Percentiles rank a stretch among this genome's conserved stretches.
These are phyloP conservation scores for Zoysia japonica DNA, from an alignment of 176 grass and related monocot genomes.

Conservation along the genomic window DNA sequence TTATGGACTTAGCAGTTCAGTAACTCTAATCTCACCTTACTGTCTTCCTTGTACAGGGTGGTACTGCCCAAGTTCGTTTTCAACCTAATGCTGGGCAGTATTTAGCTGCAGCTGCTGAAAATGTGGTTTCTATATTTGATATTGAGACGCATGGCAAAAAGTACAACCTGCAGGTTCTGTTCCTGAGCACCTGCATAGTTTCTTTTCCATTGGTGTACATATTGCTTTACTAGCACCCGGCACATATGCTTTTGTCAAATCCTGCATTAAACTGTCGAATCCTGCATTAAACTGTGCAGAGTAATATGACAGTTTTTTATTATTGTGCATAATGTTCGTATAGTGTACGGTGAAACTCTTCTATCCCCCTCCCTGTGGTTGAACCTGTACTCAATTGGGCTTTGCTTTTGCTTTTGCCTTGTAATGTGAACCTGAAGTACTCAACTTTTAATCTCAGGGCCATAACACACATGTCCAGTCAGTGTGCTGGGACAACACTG, in stretches of 20 bases:
- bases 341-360: neutral
- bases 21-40: neutral
- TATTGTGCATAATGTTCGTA: neutral
- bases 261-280: neutral
- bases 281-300: neutral
- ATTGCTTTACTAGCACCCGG: neutral
- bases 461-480: slow-evolving; percentile 84
- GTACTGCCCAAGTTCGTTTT: slow-evolving; percentile 90
- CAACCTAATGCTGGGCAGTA: slow-evolving; percentile 76
- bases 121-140: slow-evolving; percentile 75
- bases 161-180: slow-evolving; percentile 66
- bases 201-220: neutral
- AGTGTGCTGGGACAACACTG: slow-evolving; percentile 91
- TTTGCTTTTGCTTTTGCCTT: neutral
- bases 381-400: neutral
- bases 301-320: neutral
- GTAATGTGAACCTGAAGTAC: slow-evolving; percentile 17
- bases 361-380: neutral
- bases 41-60: slow-evolving; percentile 59
- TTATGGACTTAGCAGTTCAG: neutral
- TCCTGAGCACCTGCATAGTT: slow-evolving; percentile 18
- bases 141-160: slow-evolving; percentile 73
- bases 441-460: slow-evolving; percentile 57
- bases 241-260: slow-evolving; percentile 17
- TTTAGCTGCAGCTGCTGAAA: slow-evolving; percentile 83